Conservation (phyloP, 345 rosid genomes). For the Citrus medica region DNA sequence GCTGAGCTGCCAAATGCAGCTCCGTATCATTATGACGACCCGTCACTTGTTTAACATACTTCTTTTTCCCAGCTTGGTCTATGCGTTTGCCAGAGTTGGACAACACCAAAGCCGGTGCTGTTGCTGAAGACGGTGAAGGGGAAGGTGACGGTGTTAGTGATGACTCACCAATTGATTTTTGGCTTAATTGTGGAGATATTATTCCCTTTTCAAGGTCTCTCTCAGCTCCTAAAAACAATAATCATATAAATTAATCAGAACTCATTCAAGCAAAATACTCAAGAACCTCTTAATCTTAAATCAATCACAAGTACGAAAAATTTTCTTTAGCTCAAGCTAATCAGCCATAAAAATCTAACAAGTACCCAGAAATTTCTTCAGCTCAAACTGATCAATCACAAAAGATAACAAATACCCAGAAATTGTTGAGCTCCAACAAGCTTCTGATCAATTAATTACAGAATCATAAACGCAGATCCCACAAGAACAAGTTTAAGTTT, state of each 20-base stretch:
- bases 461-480: neutral
- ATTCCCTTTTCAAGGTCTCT: conserved; percentile 69
- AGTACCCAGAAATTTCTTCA: conserved; percentile 2
- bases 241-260: conserved; percentile 10
- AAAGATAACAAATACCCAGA: conserved; percentile 1
- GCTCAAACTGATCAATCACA: conserved; percentile 13
- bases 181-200: conserved; percentile 32
- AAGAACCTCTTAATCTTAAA: neutral
- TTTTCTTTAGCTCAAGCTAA: conserved; percentile 19
- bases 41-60: conserved; percentile 93
- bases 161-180: conserved; percentile 38
- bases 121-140: conserved; percentile 72
- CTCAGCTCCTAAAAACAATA: conserved; percentile 41
- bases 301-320: neutral
- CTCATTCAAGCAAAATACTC: conserved; percentile 11
- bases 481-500: neutral
- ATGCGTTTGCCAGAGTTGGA: conserved; percentile 80
- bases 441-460: neutral
- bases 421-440: conserved; percentile 5
- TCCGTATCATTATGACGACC: conserved; percentile 89
- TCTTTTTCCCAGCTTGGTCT: conserved; percentile 89
- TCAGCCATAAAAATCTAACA: conserved; percentile 12
- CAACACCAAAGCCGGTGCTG: conserved; percentile 78
- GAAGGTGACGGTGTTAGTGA: conserved; percentile 31
- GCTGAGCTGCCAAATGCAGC: conserved; percentile 87